A percentile compares a stretch with the other conserved stretches of the same genome.
Conservation (phyloP, 768 basidiomycete genomes). For the Trametes elegans region DNA sequence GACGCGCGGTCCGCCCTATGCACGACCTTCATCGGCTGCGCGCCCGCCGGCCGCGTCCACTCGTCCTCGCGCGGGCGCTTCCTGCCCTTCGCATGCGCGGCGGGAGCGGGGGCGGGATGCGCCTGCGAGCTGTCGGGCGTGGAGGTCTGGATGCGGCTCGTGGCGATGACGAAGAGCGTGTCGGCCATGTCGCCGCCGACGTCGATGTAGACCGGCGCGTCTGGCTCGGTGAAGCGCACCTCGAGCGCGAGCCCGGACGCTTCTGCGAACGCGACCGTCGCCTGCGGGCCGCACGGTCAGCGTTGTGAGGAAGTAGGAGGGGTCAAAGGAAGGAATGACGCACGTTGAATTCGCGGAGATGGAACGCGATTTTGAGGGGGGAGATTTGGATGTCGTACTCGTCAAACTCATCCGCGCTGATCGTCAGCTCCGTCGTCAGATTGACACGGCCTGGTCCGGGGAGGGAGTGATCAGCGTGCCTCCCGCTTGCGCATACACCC, state of each 20-base stretch:
- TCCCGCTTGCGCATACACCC: not conserved
- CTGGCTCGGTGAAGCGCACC: conserved; percentile 73
- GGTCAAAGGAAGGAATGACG: not conserved
- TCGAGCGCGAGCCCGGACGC: conserved; percentile 62
- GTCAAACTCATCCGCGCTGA: conserved; percentile 81
- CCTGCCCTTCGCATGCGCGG: conserved; percentile 29
- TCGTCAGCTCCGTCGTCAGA: conserved; percentile 71
- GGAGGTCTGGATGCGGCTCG: conserved; percentile 38
- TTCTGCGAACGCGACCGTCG: conserved; percentile 78
- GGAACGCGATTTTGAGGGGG: conserved; percentile 73
- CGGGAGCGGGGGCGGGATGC: not conserved
- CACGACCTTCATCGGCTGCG: conserved; percentile 54
- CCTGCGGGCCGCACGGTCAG: conserved; percentile 39
- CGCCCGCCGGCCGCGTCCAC: not conserved
- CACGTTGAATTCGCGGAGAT: conserved; percentile 84
- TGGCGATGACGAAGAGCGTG: conserved; percentile 75
- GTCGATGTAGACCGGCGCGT: conserved; percentile 73
- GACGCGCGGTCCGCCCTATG: conserved; percentile 33
- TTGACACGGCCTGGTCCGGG: conserved; percentile 51
- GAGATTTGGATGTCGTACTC: conserved; percentile 61
- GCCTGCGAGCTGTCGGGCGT: conserved; percentile 3
- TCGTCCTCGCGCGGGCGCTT: conserved; percentile 41
- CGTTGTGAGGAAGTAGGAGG: not conserved
- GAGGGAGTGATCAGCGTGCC: not conserved
- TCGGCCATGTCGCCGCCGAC: conserved; percentile 67